A percentile compares a stretch with the other conserved stretches of the same genome.
These are phyloP conservation scores for Gonapodya prolifera DNA, from an alignment of 192 early-diverging fungal species.

Conservation along the genomic window DNA sequence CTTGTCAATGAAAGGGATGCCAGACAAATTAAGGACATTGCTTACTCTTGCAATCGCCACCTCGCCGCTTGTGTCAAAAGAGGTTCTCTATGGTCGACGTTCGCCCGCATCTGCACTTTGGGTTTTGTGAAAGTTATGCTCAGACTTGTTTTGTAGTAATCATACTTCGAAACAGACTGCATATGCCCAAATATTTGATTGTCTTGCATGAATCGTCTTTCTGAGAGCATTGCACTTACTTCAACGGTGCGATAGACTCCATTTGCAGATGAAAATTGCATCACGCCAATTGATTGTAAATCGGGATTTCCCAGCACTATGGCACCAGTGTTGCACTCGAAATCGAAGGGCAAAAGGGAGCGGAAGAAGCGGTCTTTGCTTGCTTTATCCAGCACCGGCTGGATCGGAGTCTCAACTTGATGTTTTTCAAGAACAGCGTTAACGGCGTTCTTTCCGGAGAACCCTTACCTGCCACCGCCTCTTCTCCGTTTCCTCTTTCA, in stretches of 20 bases:
- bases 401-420: too few relatives aligned
- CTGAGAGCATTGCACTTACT: too few relatives aligned
- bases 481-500: neutral
- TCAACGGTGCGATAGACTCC: constrained; percentile 31
- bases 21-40: too few relatives aligned
- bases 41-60: constrained; percentile 9
- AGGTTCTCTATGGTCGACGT: constrained; percentile 50
- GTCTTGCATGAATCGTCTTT: too few relatives aligned
- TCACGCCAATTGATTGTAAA: constrained; percentile 42
- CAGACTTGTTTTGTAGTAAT: constrained; percentile 43
- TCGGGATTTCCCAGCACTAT: constrained; percentile 60
- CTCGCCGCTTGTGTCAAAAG: constrained; percentile 29
- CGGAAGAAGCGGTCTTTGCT: constrained; percentile 30
- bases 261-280: constrained; percentile 37
- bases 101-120: constrained; percentile 37
- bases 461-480: neutral
- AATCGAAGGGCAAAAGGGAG: constrained; percentile 49
- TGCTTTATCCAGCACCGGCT: neutral
- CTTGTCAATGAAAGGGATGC: too few relatives aligned
- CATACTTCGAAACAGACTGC: constrained; percentile 32
- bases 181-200: neutral
- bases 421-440: too few relatives aligned
- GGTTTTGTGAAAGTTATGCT: constrained; percentile 34
- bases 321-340: constrained; percentile 48
- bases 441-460: too few relatives aligned